Evolutionary conservation across 495 filamentous ascomycete species (phyloP), one percentile per base, ranked within the genome.

Genomic region (Lasiosphaeria hispida): DNA sequence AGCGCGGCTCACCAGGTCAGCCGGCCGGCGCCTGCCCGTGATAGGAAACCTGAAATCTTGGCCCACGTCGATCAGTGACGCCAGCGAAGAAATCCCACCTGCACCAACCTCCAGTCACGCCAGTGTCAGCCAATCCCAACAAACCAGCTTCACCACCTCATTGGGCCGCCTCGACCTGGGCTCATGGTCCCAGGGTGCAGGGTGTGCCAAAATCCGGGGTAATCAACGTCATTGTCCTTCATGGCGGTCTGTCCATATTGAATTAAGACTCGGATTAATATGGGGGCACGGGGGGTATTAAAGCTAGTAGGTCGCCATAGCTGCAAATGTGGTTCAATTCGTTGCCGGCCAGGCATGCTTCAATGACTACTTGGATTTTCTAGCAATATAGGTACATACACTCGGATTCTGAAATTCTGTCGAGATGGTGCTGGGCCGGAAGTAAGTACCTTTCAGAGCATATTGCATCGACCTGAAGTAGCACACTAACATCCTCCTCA

Each of bases 401-500:
- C 11, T 14, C 7, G 41, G 18, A 13, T 14, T 14, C 41, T 14
- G 14, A 43, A 11, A 14, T 43, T 17, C 15, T 23, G 17, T 47
- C 14, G 18, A 11, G 17, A 47, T 47, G 43, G 43, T 17, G n/a
- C 30, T 47, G 43, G 43, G 43, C 8, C 18, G 18, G 30, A 47
- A 47, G 43, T 47, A 15, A 47, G 43, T 47, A 15, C 42, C 39
- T 11, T 43, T 10, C n/a, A 13, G 14, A 15, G 38, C 38, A 3
- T 41, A 15, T n/a, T n/a, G n/a, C n/a, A n/a, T n/a, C n/a, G n/a
- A n/a, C n/a, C n/a, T n/a, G n/a, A n/a, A n/a, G n/a, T n/a, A n/a
- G n/a, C n/a, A n/a, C 11, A 23, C 48, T 38, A 18, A 51, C 48
- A 38, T 48, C 2, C n/a, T 23, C 35, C n/a, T 23, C 35, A 71